phyloP scores from a whole-genome alignment of 164 flowering plant genomes.

The Aristolochia californica region DNA sequence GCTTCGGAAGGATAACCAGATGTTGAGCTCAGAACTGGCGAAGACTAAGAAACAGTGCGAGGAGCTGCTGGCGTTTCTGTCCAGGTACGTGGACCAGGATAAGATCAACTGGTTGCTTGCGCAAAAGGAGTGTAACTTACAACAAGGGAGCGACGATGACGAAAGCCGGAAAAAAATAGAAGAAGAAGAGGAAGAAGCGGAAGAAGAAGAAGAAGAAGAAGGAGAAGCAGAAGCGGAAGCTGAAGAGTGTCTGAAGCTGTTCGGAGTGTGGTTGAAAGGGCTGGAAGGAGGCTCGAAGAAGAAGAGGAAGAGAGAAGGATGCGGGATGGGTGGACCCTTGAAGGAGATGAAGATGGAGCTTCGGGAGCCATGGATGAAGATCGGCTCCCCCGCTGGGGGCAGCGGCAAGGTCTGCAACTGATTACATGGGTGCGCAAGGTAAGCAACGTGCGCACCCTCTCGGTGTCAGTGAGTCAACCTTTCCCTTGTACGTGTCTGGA shows the following conservation, averaged over 20 bases:
- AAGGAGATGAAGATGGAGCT: conserved; percentile 31
- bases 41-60: conserved; percentile 61
- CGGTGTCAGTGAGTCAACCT: too few species aligned
- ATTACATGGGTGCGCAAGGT: too few species aligned
- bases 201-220: neutral
- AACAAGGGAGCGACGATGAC: neutral
- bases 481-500: too few species aligned
- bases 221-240: conserved; percentile 11
- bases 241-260: conserved; percentile 37
- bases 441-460: too few species aligned
- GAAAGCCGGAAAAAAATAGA: conserved; percentile 7
- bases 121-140: conserved; percentile 20
- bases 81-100: conserved; percentile 37
- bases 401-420: conserved; percentile 25
- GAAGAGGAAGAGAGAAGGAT: conserved; percentile 15
- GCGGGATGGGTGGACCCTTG: conserved; percentile 9
- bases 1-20: conserved; percentile 48
- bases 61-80: conserved; percentile 43
- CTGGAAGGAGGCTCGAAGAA: conserved; percentile 18
- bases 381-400: conserved; percentile 8
- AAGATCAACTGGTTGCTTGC: conserved; percentile 45
- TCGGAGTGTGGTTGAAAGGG: conserved; percentile 65
- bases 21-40: conserved; percentile 57
- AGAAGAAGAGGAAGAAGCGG: conserved; percentile 8
- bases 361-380: conserved; percentile 22